phyloP scores from a whole-genome alignment of 805 yeast genomes.

The Allodekkera sacchari region DNA sequence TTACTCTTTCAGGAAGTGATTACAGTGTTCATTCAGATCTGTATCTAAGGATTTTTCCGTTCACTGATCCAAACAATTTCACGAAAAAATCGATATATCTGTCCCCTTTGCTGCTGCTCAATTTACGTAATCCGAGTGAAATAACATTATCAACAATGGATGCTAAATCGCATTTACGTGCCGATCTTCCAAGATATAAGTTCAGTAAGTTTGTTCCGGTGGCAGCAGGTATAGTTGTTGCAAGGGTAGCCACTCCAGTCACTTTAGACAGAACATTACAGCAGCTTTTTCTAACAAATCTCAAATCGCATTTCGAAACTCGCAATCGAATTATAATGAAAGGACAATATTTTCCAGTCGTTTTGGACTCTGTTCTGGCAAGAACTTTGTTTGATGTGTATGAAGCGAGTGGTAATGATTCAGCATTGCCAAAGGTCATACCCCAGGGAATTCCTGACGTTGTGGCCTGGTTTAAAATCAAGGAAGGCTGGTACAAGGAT shows the following conservation, averaged over 20 bases:
- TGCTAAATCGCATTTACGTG: too few species aligned
- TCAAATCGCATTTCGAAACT: slow-evolving; percentile 54
- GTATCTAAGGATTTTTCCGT: slow-evolving; percentile 44
- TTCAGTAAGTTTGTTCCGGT: slow-evolving; percentile 26
- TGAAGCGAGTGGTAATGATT: slow-evolving; percentile 11
- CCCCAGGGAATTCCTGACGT: slow-evolving; percentile 61
- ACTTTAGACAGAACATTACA: slow-evolving; percentile 61
- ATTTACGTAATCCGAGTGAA: too few species aligned
- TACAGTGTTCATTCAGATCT: too few species aligned
- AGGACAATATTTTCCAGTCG: slow-evolving; percentile 71
- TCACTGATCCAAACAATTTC: slow-evolving; percentile 54
- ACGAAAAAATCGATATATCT: slow-evolving; percentile 35
- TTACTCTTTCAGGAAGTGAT: slow-evolving; percentile 4
- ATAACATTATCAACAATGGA: too few species aligned
- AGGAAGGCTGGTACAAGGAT: slow-evolving; percentile 35
- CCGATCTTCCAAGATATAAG: slow-evolving; percentile 14
- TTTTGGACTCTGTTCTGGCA: slow-evolving; percentile 63
- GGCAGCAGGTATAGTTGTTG: slow-evolving; percentile 57
- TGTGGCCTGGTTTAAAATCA: slow-evolving; percentile 79
- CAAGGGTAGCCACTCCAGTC: slow-evolving; percentile 60
- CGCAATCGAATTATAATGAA: slow-evolving; percentile 47
- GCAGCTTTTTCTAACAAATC: slow-evolving; percentile 48
- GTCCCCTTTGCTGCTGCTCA: slow-evolving; percentile 51
- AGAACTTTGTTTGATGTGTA: slow-evolving; percentile 40
- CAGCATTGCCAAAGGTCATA: slow-evolving; percentile 27